Evolutionary conservation across 2,329 filamentous ascomycete genomes (phyloP), one percentile per base, ranked within the genome.

Genomic region (Diaporthe citriasiana): DNA sequence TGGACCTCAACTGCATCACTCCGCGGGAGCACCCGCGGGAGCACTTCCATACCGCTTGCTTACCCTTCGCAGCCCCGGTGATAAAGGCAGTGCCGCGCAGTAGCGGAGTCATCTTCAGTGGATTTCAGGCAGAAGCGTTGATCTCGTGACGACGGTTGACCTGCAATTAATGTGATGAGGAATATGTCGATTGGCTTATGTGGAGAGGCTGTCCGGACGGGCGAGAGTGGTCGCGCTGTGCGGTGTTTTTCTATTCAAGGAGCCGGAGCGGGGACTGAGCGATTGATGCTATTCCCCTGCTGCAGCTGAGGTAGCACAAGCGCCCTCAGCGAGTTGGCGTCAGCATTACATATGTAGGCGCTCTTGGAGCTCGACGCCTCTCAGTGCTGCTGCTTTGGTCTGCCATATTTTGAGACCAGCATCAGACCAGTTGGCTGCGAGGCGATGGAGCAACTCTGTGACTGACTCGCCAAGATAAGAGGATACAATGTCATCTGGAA

Each of bases 1-100:
- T 42, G 19, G 56, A 45, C n/a, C 13, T 13, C 25, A 50, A 50
- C 3, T n/a, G 42, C 42, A 35, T 6, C 17, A 15, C 4, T 30
- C 42, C 42, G 42, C 42, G 42, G 42, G 17, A 7, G 6, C 45
- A 19, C 27, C 27, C 27, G 17, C 42, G 6, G 6, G 35, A 50
- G 4, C 30, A 17, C 19, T 25, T 3, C 22, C 13, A 8, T 17
- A 3, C 25, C 22, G 22, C 12, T 27, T 22, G 22, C 60, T 51
- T 38, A 66, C 60, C 60, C 22, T 66, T 66, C 2, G 60, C 60
- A 25, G 60, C 60, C 45, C 60, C 60, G 45, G 60, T 66, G 25
- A 66, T 66, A 30, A 66, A 66, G 25, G 60, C 60, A 38, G 30
- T 22, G 22, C 60, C 60, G 22, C 60, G 60, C 4, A 66, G 33